Percentiles rank a stretch among this genome's conserved stretches.
These are phyloP conservation scores for Jatropha podagrica DNA, from an alignment of 441 rosid genomes.

Conservation along the genomic window DNA sequence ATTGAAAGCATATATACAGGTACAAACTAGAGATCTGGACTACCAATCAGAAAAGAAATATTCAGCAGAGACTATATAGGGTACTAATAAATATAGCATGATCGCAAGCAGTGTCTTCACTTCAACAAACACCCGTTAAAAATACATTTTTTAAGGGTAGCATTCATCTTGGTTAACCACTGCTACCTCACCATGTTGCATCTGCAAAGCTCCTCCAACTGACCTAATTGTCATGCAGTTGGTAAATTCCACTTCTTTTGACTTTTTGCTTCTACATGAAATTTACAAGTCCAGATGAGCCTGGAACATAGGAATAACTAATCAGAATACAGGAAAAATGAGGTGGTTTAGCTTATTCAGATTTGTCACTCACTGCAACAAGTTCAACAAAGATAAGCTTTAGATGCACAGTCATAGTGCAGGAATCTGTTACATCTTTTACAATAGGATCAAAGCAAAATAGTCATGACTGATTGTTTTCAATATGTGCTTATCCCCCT, in stretches of 20 bases:
- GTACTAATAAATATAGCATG: neutral
- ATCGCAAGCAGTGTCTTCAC: neutral
- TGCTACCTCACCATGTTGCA: constrained; percentile 24
- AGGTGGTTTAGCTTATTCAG: neutral
- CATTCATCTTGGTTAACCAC: neutral
- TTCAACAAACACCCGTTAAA: neutral
- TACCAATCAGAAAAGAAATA: neutral
- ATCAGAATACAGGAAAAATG: neutral
- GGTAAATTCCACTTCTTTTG: neutral
- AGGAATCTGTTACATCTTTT: neutral
- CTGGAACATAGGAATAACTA: constrained; percentile 19
- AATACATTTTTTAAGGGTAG: neutral
- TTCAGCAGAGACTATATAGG: neutral
- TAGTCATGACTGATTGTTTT: neutral
- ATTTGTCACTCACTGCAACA: neutral
- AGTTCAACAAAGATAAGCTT: neutral
- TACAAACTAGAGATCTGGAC: neutral
- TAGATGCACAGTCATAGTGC: neutral
- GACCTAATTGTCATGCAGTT: constrained; percentile 13
- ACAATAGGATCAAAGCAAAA: neutral
- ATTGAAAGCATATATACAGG: constrained; percentile 10
- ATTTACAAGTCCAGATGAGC: constrained; percentile 35
- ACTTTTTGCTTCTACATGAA: constrained; percentile 26
- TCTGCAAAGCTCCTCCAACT: constrained; percentile 32
- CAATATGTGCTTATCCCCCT: no score